These are phyloP conservation scores for Colletotrichum cuscutae DNA, from an alignment of 2,329 filamentous ascomycete genomes.

Conservation along the genomic window DNA sequence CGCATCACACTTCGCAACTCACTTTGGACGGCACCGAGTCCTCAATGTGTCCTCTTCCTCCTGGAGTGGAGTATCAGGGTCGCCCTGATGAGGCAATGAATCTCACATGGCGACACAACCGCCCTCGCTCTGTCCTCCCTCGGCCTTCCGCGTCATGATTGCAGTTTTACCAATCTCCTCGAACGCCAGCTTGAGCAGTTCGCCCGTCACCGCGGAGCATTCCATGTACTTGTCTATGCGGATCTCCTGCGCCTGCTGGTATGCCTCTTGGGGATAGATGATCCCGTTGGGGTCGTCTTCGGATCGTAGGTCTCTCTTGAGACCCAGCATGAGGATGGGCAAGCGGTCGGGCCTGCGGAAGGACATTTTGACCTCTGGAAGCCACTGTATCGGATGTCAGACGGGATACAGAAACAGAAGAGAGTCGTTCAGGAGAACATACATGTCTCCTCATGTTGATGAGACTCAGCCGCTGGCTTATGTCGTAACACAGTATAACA, in stretches of 20 bases:
- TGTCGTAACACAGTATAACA: constrained; percentile 70
- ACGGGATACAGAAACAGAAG: background rate
- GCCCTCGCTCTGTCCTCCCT: constrained; percentile 65
- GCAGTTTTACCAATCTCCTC: constrained; percentile 71
- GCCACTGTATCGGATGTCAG: constrained; percentile 59
- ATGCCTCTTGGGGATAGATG: constrained; percentile 71
- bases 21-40: constrained; percentile 33
- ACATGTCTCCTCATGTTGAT: constrained; percentile 68
- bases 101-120: constrained; percentile 62
- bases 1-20: background rate
- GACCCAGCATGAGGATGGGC: constrained; percentile 66
- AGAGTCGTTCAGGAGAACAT: constrained; percentile 39
- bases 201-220: constrained; percentile 70
- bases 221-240: constrained; percentile 72
- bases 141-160: constrained; percentile 55
- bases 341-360: constrained; percentile 60
- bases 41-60: constrained; percentile 32
- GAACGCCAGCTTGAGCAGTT: constrained; percentile 66
- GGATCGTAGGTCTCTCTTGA: constrained; percentile 70
- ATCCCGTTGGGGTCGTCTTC: constrained; percentile 69
- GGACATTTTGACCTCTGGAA: constrained; percentile 60
- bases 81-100: background rate
- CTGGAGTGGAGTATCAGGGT: background rate
- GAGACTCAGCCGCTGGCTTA: constrained; percentile 66
- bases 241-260: constrained; percentile 66